Percentiles rank a stretch among this genome's conserved stretches.
Evolutionary conservation across 352 stramenopile genomes (phyloP).

Genomic region (Pythium volutum): DNA sequence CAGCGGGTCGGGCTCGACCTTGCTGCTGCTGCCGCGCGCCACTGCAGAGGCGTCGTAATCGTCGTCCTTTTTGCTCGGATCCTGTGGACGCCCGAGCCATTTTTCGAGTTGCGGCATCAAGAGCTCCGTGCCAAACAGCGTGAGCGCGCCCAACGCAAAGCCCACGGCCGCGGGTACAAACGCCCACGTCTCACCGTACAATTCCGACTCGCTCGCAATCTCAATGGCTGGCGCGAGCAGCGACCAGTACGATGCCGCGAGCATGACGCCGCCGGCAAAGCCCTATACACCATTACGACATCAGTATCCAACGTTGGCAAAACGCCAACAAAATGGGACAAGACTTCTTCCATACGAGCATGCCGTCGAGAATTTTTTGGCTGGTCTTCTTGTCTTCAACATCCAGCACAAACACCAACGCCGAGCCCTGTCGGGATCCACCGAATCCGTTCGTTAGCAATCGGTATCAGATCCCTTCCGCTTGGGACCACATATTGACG

Average conservation of each 20-base stretch:
- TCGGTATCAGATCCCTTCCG: background rate
- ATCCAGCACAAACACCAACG: constrained; percentile 82
- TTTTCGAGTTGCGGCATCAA: constrained; percentile 61
- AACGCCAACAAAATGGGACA: background rate
- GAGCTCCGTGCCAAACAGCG: constrained; percentile 74
- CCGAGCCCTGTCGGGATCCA: constrained; percentile 39
- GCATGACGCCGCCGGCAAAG: constrained; percentile 90
- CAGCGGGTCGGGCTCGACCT: constrained; percentile 26
- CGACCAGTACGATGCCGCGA: constrained; percentile 89
- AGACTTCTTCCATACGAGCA: constrained; percentile 53
- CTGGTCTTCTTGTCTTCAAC: constrained; percentile 68
- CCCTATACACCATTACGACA: constrained; percentile 29
- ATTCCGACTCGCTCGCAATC: constrained; percentile 73
- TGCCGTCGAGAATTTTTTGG: constrained; percentile 81
- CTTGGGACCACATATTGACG: background rate
- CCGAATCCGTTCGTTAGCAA: background rate
- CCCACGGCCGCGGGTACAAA: constrained; percentile 84
- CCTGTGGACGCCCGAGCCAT: constrained; percentile 34
- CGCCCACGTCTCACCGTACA: constrained; percentile 77
- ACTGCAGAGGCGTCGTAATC: constrained; percentile 27
- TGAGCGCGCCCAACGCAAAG: constrained; percentile 71
- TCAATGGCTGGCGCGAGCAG: constrained; percentile 84
- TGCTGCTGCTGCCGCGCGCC: too few relatives aligned
- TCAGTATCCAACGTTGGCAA: background rate
- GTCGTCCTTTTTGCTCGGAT: constrained; percentile 54